These are phyloP conservation scores for Adansonia gregorii DNA, from an alignment of 441 rosid genomes.

Conservation along the genomic window DNA sequence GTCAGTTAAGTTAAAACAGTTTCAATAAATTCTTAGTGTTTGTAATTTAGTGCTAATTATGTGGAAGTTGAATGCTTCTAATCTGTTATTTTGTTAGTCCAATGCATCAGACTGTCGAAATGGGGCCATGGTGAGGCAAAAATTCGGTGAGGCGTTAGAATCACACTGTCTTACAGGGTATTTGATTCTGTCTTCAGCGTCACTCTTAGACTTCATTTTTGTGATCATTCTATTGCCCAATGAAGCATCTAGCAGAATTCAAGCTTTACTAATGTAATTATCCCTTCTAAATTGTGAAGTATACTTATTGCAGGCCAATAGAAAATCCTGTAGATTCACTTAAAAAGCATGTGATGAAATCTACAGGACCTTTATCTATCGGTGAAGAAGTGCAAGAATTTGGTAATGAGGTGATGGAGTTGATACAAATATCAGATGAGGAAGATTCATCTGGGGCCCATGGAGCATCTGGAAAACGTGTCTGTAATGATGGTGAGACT, in stretches of 20 bases:
- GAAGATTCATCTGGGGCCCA: slow-evolving; percentile 35
- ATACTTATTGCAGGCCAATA: slow-evolving; percentile 57
- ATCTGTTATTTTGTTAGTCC: slow-evolving; percentile 52
- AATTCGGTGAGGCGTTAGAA: slow-evolving; percentile 80
- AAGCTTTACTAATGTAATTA: slow-evolving; percentile 22
- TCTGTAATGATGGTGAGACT: slow-evolving; percentile 35
- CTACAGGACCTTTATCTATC: slow-evolving; percentile 32
- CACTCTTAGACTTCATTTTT: slow-evolving; percentile 24
- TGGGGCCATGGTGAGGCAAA: slow-evolving; percentile 78
- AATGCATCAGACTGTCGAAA: slow-evolving; percentile 90
- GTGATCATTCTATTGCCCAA: slow-evolving; percentile 12
- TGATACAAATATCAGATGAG: slow-evolving; percentile 44
- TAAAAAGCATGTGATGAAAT: slow-evolving; percentile 32
- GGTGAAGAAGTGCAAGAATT: slow-evolving; percentile 33
- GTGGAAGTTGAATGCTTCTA: slow-evolving; percentile 30
- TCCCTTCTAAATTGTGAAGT: slow-evolving; percentile 24
- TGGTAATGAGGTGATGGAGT: slow-evolving; percentile 48
- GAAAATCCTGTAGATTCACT: slow-evolving; percentile 46
- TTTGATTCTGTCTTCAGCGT: slow-evolving; percentile 34
- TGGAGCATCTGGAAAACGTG: slow-evolving; percentile 39
- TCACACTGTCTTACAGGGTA: slow-evolving; percentile 77
- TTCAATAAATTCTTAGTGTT: neutral
- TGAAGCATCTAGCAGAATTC: neutral
- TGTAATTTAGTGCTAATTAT: neutral
- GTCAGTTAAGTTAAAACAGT: neutral